Base-by-base conservation (phyloP, 306 rosid genomes). In the Castanospermum australe region DNA sequence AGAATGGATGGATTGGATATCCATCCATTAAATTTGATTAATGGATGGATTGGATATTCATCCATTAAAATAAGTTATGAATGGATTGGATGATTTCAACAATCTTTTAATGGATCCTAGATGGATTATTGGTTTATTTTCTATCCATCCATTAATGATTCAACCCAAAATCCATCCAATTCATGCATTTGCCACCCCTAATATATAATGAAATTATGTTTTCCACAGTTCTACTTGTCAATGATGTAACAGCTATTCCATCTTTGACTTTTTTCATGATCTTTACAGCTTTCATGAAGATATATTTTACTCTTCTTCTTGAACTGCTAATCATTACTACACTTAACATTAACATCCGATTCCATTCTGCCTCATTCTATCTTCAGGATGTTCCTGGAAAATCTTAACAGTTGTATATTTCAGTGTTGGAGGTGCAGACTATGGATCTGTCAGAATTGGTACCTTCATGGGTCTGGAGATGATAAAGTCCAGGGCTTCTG, bases 381-480 rank as follows among this genome's bases (percentile, higher is more conserved):
- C 72, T 76, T 66, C 52, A 18, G 4, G 36, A 50, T 75, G 41
- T 62, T 77, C 35, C 21, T 28, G 71, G 28, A 47, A 56, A 35
- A 52, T 33, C 61, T 38, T 35, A 52, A 14, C 45, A 41, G 24
- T 50, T 54, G 33, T 65, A 21, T 57, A 55, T 86, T 73, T 63
- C 71, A 86, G 89, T 61, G 83, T 85, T 56, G 89, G 89, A 64
- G 89, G 89, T 76, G 86, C 89, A 36, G 89, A 86, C 67, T 86
- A 86, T 70, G 89, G 89, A 56, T 86, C 89, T 75, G 89, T 86
- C 45, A 75, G 89, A 85, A 87, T 94, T 73, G 97, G 97, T 20
- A 78, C 97, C 74, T 94, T 87, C 75, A 92, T 95, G 96, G 99
- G 98, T 68, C 78, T 88, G 84, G 89, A 91, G 80, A 91, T 95